These are phyloP conservation scores for Cyclotella sp. DNA, from an alignment of 108 stramenopile genomes.

Conservation along the genomic window DNA sequence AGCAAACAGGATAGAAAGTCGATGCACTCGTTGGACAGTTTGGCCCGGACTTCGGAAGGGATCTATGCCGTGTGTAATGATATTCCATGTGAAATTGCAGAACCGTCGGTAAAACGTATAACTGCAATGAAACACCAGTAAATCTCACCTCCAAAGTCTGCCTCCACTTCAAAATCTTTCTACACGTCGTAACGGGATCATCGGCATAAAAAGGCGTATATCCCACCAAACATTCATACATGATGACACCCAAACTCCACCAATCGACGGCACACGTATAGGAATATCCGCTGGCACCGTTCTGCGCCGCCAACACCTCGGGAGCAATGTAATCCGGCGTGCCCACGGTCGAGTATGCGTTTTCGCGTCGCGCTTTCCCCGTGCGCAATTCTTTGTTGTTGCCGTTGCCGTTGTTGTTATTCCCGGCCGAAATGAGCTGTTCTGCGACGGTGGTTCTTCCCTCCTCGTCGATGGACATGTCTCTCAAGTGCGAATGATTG, in stretches of 20 bases:
- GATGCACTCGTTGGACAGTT: constrained; percentile 85
- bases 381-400: constrained; percentile 56
- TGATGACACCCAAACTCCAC: constrained; percentile 99
- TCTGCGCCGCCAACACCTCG: constrained; percentile 95
- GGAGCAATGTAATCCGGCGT: constrained; percentile 99
- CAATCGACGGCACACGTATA: constrained; percentile 99
- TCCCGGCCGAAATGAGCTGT: not conserved
- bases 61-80: constrained; percentile 37
- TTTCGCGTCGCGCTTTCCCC: constrained; percentile 86
- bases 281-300: constrained; percentile 91
- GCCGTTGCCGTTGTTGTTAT: constrained; percentile 2
- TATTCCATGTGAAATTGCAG: not conserved
- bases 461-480: constrained; percentile 89
- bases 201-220: constrained; percentile 99
- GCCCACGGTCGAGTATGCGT: constrained; percentile 98
- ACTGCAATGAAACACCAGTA: too few relatives aligned
- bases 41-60: constrained; percentile 78
- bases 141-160: constrained; percentile 78
- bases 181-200: constrained; percentile 96
- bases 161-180: constrained; percentile 94
- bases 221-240: constrained; percentile 99
- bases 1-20: constrained; percentile 90
- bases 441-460: constrained; percentile 6
- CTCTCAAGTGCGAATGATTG: constrained; percentile 62
- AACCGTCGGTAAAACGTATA: not conserved